phyloP scores from a whole-genome alignment of 371 early-diverging fungal species.

The Mortierella sp. region DNA sequence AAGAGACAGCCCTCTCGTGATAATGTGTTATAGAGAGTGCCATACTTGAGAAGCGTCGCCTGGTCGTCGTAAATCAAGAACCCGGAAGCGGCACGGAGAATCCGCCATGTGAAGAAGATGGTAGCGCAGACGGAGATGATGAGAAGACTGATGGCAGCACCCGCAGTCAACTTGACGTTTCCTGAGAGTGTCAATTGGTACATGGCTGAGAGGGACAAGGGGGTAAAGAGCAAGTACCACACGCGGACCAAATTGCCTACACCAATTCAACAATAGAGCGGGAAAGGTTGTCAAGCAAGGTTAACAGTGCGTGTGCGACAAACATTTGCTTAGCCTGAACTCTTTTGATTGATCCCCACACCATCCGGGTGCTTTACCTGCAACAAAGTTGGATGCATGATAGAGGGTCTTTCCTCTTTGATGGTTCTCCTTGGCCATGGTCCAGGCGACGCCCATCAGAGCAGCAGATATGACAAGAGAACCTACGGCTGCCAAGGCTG shows the following conservation, averaged over 20 bases:
- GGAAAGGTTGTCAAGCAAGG: too few relatives aligned
- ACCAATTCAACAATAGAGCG: too few relatives aligned
- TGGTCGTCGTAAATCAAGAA: conserved; percentile 55
- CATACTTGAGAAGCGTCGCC: conserved; percentile 59
- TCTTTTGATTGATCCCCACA: too few relatives aligned
- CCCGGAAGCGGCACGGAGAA: conserved; percentile 23
- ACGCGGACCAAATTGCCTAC: conserved; percentile 48
- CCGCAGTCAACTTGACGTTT: conserved; percentile 24
- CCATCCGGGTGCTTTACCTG: conserved; percentile 21
- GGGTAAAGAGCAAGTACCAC: conserved; percentile 45
- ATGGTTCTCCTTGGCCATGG: conserved; percentile 27
- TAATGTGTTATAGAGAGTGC: conserved; percentile 62
- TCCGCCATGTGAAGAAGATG: conserved; percentile 39
- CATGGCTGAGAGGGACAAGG: conserved; percentile 50
- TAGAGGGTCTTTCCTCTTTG: conserved; percentile 42
- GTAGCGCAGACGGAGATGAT: conserved; percentile 28
- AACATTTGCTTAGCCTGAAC: neutral
- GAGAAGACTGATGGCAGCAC: conserved; percentile 26
- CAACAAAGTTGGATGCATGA: conserved; percentile 44
- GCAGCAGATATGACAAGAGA: conserved; percentile 48
- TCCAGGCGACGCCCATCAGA: conserved; percentile 35
- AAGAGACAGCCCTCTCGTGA: conserved; percentile 61
- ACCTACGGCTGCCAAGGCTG: conserved; percentile 30
- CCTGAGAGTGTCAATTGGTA: conserved; percentile 40
- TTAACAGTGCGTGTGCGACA: too few relatives aligned